phyloP scores from a whole-genome alignment of 2,329 filamentous ascomycete species.

The Coniochaeta sp. region DNA sequence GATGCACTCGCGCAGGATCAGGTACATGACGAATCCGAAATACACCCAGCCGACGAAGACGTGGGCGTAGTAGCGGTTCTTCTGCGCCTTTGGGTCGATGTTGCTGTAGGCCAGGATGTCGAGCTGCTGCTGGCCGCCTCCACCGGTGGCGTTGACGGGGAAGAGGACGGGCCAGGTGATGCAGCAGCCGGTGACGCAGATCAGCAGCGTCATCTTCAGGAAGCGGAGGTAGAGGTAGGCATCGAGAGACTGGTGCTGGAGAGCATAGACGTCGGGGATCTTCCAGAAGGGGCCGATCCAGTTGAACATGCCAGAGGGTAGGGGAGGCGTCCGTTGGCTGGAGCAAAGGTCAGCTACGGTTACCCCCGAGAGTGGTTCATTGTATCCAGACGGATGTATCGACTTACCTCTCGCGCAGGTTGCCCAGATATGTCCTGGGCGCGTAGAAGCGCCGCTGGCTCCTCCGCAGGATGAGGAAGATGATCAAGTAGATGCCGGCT shows the following conservation, averaged over 20 bases:
- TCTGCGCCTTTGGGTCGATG: constrained; percentile 42
- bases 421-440: constrained; percentile 42
- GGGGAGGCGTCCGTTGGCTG: constrained; percentile 49
- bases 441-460: constrained; percentile 41
- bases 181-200: constrained; percentile 75
- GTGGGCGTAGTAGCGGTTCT: constrained; percentile 73
- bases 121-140: constrained; percentile 56
- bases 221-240: constrained; percentile 88
- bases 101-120: constrained; percentile 77
- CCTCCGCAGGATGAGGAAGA: constrained; percentile 38
- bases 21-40: constrained; percentile 81
- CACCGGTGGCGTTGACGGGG: constrained; percentile 81
- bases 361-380: not conserved
- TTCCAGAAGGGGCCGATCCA: constrained; percentile 64
- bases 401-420: constrained; percentile 30
- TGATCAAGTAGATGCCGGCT: constrained; percentile 30
- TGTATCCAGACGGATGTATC: not conserved
- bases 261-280: constrained; percentile 67
- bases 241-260: constrained; percentile 89
- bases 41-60: constrained; percentile 75
- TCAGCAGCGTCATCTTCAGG: constrained; percentile 65
- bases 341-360: not conserved
- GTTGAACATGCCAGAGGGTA: constrained; percentile 55
- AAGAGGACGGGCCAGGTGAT: constrained; percentile 85
- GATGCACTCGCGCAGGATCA: constrained; percentile 79